Evolutionary conservation across 139 green algal species (phyloP), one percentile per base, ranked within the genome.

Genomic region (Closterium sp.): DNA sequence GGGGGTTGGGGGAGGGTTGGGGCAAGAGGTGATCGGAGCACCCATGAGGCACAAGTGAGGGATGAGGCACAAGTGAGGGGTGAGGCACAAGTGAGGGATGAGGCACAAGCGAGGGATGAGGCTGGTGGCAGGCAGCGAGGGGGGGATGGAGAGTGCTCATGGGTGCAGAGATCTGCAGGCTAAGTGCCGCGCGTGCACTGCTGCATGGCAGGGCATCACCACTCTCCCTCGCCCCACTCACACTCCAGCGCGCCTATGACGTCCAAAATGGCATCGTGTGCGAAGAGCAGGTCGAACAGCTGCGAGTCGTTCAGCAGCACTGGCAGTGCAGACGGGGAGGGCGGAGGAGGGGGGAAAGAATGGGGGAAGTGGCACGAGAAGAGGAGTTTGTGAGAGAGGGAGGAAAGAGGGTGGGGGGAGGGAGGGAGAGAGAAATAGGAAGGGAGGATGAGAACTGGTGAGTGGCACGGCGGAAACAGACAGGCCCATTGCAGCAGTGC

Each of bases 191-290:
- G n/a, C n/a, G n/a, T n/a, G n/a, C n/a, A n/a, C n/a, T n/a, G n/a
- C n/a, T n/a, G n/a, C 43, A 66, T 66, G 43, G 43, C 43, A 66
- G 19, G 43, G 43, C 43, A 66, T 66, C n/a, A n/a, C n/a, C n/a
- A n/a, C n/a, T n/a, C n/a, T n/a, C n/a, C n/a, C n/a, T n/a, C n/a
- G n/a, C n/a, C n/a, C n/a, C 8, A 92, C 90, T 94, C 97, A 87
- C 99, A 98, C 95, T 99, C 97, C 85, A 99, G 95, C 33, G 96
- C 96, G 5, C 97, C 98, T 23, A 99, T 93, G 23, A 98, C 95
- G 84, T 98, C 96, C 95, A 98, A 97, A 12, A 98, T 97, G 90
- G 96, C 93, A 88, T 97, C 95, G 64, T 99, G 97, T 28, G 89
- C 91, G 33, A 98, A 91, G 93, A 99, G 93, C 88, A 98, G 88